phyloP scores from a whole-genome alignment of 441 rosid species.

The Theobroma grandiflorum region DNA sequence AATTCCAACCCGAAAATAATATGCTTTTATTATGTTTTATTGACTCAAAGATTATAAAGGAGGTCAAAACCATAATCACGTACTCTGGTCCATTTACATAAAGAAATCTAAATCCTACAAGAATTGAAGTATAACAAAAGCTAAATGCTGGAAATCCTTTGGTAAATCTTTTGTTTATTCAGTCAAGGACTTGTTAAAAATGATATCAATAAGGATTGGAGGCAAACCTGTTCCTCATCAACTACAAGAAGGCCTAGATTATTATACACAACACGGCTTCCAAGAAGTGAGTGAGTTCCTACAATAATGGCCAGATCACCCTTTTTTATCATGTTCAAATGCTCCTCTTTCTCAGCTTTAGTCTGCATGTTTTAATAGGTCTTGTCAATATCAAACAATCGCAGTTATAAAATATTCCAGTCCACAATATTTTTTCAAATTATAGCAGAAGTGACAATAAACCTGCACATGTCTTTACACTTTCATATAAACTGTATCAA shows the following conservation, averaged over 20 bases:
- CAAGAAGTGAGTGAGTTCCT: slow-evolving; percentile 98
- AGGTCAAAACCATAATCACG: background rate
- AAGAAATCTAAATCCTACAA: slow-evolving; percentile 13
- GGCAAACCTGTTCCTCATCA: slow-evolving; percentile 96
- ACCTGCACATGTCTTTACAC: slow-evolving; percentile 14
- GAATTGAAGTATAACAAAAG: background rate
- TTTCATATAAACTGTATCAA: slow-evolving; percentile 8
- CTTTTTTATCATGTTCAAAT: slow-evolving; percentile 72
- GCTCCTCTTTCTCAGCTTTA: slow-evolving; percentile 80
- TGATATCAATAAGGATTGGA: slow-evolving; percentile 27
- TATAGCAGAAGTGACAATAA: slow-evolving; percentile 17
- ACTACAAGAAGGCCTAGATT: slow-evolving; percentile 98
- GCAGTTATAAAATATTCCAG: slow-evolving; percentile 6
- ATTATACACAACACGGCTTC: slow-evolving; percentile 88
- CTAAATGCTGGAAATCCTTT: background rate
- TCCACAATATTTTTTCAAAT: slow-evolving; percentile 21
- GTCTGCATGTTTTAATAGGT: slow-evolving; percentile 60
- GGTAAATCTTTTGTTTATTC: slow-evolving; percentile 10
- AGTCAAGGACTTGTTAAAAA: slow-evolving; percentile 29
- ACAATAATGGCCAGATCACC: slow-evolving; percentile 88
- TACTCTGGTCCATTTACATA: background rate
- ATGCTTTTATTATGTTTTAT: background rate
- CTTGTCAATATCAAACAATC: slow-evolving; percentile 32
- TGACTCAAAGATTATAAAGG: background rate
- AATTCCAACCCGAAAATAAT: background rate